These are phyloP conservation scores for Oryza glaberrima DNA, from an alignment of 176 grass and related monocot genomes.

Conservation along the genomic window DNA sequence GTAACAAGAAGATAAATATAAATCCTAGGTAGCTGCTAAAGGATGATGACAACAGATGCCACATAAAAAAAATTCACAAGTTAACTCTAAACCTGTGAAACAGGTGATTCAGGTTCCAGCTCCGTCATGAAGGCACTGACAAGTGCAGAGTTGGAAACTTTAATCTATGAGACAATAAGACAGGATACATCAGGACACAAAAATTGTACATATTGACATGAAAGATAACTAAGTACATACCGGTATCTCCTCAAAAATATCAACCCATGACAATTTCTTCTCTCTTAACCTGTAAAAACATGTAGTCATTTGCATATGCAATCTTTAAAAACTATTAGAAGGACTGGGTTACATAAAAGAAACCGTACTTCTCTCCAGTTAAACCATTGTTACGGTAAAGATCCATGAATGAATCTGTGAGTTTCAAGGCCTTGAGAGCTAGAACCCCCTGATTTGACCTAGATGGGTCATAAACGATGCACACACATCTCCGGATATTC, in stretches of 20 bases:
- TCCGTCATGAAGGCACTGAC: conserved; percentile 98
- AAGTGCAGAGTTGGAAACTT: conserved; percentile 97
- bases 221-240: conserved; percentile 43
- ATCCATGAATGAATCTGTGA: conserved; percentile 98
- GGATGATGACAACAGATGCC: background rate
- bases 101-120: conserved; percentile 89
- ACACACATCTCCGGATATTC: conserved; percentile 94
- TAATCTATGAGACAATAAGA: conserved; percentile 62
- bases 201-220: background rate
- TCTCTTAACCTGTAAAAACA: conserved; percentile 79
- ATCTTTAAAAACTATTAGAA: conserved; percentile 12
- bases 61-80: background rate
- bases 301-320: conserved; percentile 7
- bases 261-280: conserved; percentile 97
- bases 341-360: conserved; percentile 24
- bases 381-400: conserved; percentile 88
- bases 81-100: conserved; percentile 65
- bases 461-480: conserved; percentile 97
- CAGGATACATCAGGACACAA: conserved; percentile 1
- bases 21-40: conserved; percentile 1
- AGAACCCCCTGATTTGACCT: conserved; percentile 90
- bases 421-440: conserved; percentile 96
- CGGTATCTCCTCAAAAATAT: conserved; percentile 98
- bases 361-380: conserved; percentile 85
- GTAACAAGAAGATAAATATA: conserved; percentile 19